Evolutionary conservation across 495 filamentous ascomycete genomes (phyloP).

Genomic region (Xylaria palmicola): DNA sequence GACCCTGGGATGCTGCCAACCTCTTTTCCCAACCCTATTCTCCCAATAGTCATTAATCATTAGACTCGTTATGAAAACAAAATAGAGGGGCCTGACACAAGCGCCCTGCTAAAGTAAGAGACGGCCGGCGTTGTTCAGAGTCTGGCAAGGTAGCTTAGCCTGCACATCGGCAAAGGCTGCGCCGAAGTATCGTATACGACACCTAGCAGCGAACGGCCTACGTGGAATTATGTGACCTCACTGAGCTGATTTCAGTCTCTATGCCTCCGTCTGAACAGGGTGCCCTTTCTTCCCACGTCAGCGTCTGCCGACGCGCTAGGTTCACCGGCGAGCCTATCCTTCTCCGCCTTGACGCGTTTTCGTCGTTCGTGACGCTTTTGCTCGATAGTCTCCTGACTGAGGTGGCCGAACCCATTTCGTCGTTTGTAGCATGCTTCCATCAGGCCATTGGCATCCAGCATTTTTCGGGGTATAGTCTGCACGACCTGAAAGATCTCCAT

Average conservation of each 20-base stretch:
- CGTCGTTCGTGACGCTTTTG: constrained; percentile 59
- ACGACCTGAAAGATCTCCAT: constrained; percentile 98
- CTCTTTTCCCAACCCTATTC: constrained; percentile 1
- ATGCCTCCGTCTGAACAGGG: constrained; percentile 38
- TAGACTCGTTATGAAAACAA: constrained; percentile 12
- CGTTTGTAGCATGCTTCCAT: constrained; percentile 79
- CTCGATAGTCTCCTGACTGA: constrained; percentile 68
- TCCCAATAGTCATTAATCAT: constrained; percentile 10
- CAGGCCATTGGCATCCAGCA: constrained; percentile 77
- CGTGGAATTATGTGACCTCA: constrained; percentile 26
- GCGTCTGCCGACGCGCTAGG: constrained; percentile 7
- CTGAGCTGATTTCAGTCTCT: constrained; percentile 30
- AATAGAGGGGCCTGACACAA: background rate
- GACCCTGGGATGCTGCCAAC: background rate
- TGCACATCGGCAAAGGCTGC: background rate
- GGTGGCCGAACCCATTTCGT: constrained; percentile 79
- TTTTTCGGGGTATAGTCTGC: constrained; percentile 77
- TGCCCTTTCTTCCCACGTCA: constrained; percentile 38
- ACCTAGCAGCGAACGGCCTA: background rate
- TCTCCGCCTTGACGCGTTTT: constrained; percentile 40
- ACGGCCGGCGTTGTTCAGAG: background rate
- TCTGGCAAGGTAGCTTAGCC: background rate
- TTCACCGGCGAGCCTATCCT: constrained; percentile 33
- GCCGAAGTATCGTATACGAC: background rate
- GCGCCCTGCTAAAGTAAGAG: background rate